Percentiles rank a stretch among this genome's conserved stretches.
Evolutionary conservation across 305 asterid species (phyloP).

Genomic region (Fraxinus albicans): DNA sequence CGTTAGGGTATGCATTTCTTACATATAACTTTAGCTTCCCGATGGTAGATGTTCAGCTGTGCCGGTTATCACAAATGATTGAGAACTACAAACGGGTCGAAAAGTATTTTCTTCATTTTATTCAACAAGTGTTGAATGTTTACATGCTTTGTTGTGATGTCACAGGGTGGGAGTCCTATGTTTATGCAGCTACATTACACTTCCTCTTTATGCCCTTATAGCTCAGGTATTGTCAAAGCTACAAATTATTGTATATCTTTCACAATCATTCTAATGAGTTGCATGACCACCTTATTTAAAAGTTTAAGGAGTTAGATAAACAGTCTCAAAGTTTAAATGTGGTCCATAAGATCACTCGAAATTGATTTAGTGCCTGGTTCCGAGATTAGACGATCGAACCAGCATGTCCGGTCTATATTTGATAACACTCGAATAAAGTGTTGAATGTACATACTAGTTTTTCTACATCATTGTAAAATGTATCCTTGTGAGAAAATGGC

Average conservation of each 20-base stretch:
- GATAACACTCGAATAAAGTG: neutral
- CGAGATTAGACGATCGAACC: neutral
- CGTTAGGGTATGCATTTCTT: conserved; percentile 53
- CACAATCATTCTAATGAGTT: neutral
- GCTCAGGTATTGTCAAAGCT: conserved; percentile 57
- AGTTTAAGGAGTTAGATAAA: neutral
- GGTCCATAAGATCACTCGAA: neutral
- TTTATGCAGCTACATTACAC: conserved; percentile 89
- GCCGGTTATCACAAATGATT: neutral
- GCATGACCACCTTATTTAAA: neutral
- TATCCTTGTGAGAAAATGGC: conserved; percentile 15
- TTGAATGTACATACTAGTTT: neutral
- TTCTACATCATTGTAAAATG: neutral
- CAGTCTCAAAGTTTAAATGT: neutral
- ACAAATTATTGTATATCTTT: neutral
- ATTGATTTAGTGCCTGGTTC: neutral
- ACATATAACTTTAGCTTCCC: neutral
- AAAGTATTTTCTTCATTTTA: neutral
- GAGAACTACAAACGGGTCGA: neutral
- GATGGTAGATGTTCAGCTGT: neutral
- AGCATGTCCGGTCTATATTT: neutral
- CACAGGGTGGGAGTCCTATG: conserved; percentile 66
- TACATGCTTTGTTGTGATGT: conserved; percentile 17
- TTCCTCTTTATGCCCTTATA: conserved; percentile 83
- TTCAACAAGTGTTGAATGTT: neutral